Conservation (phyloP, 192 early-diverging fungal species). For the Entophlyctis luteolus region DNA sequence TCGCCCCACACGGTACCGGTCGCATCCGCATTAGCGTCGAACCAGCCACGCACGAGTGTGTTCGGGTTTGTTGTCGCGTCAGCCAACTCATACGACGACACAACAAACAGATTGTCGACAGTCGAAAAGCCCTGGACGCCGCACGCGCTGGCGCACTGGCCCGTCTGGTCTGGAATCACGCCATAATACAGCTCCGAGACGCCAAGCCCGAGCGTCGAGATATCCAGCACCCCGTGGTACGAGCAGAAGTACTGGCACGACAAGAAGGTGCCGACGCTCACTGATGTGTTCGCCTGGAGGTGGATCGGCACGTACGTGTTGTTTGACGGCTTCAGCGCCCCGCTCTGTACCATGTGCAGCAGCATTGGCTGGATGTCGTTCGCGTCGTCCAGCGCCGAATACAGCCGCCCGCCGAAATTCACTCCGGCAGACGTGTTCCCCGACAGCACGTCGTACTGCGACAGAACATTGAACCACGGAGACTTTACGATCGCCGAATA, state of each 20-base stretch:
- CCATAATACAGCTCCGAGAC: conserved; percentile 18
- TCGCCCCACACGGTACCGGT: conserved; percentile 20
- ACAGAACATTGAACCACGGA: background rate
- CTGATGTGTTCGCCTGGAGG: background rate
- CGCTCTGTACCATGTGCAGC: background rate
- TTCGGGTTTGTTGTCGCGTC: conserved; percentile 13
- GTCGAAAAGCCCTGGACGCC: background rate
- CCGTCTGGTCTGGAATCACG: conserved; percentile 38
- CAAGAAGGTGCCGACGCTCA: background rate
- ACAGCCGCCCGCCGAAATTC: background rate
- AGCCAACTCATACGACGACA: conserved; percentile 23
- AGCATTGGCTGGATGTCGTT: conserved; percentile 4
- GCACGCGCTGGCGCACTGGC: conserved; percentile 29
- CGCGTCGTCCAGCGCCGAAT: background rate
- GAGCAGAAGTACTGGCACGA: conserved; percentile 27
- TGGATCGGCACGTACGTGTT: conserved; percentile 41
- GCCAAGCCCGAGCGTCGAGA: background rate
- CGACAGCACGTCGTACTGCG: background rate
- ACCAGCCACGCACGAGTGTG: background rate
- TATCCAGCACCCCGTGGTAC: conserved; percentile 31
- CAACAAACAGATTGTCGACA: conserved; percentile 1
- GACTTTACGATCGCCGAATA: conserved; percentile 5
- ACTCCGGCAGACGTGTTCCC: background rate
- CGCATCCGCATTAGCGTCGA: conserved; percentile 5
- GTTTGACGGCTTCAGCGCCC: conserved; percentile 27